Conservation (phyloP, 495 filamentous ascomycete species). For the Neurospora sublineolata region DNA sequence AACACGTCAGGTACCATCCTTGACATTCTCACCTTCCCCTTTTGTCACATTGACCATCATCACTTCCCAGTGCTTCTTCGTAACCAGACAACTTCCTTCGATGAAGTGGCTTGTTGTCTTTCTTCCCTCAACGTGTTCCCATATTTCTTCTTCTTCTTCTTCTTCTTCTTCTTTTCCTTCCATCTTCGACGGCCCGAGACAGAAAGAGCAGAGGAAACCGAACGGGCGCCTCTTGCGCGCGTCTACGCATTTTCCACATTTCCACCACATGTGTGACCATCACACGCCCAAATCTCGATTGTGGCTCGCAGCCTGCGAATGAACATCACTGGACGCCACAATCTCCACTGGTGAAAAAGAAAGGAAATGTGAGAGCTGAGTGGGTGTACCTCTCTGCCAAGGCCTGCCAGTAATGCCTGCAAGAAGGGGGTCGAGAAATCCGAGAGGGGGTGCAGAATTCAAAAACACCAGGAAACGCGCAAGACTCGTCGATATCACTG, state of each 20-base stretch:
- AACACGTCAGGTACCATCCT: background rate
- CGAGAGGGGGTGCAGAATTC: background rate
- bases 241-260: background rate
- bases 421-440: background rate
- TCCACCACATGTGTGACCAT: background rate
- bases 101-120: background rate
- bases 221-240: background rate
- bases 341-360: background rate
- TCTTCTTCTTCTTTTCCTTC: background rate
- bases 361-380: background rate
- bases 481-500: background rate
- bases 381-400: background rate
- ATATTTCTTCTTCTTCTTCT: too few relatives aligned
- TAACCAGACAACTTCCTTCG: background rate
- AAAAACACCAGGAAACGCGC: background rate
- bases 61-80: background rate
- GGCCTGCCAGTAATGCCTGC: background rate
- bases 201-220: background rate
- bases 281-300: background rate
- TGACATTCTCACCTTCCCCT: background rate
- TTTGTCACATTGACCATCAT: background rate
- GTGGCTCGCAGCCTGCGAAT: background rate
- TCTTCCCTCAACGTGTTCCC: background rate
- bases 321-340: background rate
- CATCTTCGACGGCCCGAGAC: background rate